These are phyloP conservation scores for Sarcomyxa edulis DNA, from an alignment of 768 basidiomycete species.

Conservation along the genomic window DNA sequence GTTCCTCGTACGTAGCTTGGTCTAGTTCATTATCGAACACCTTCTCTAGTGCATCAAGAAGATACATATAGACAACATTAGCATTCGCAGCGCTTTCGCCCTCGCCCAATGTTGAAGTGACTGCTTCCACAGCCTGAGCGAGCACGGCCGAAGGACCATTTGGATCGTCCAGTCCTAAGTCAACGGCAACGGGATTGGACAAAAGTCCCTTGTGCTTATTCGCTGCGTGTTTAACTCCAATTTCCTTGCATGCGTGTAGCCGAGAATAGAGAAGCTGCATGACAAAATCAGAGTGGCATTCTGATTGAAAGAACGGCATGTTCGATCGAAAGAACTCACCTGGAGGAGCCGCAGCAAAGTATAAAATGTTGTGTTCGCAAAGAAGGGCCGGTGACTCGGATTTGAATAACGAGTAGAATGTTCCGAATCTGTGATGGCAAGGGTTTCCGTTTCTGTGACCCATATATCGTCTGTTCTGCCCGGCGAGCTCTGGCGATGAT, in stretches of 20 bases:
- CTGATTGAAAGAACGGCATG: constrained; percentile 9
- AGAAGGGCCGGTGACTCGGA: constrained; percentile 58
- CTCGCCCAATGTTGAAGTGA: no score
- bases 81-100: constrained; percentile 38
- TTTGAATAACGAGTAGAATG: constrained; percentile 21
- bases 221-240: constrained; percentile 64
- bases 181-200: constrained; percentile 77
- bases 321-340: constrained; percentile 35
- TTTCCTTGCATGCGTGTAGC: constrained; percentile 78
- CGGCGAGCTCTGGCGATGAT: no score
- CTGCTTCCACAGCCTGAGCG: constrained; percentile 60
- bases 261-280: constrained; percentile 83
- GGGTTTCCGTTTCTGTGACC: constrained; percentile 46
- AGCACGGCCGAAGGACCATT: constrained; percentile 67
- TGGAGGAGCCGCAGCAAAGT: constrained; percentile 84
- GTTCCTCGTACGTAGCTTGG: constrained; percentile 89
- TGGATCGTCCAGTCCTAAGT: constrained; percentile 82
- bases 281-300: constrained; percentile 10
- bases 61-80: constrained; percentile 81
- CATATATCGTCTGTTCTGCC: constrained; percentile 53
- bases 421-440: constrained; percentile 18
- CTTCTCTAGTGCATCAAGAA: constrained; percentile 88
- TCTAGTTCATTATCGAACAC: constrained; percentile 93
- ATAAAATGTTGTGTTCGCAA: constrained; percentile 91
- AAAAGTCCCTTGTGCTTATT: constrained; percentile 61